Conservation (phyloP, 1,284 basidiomycete genomes). For the Puccinia sorghi region DNA sequence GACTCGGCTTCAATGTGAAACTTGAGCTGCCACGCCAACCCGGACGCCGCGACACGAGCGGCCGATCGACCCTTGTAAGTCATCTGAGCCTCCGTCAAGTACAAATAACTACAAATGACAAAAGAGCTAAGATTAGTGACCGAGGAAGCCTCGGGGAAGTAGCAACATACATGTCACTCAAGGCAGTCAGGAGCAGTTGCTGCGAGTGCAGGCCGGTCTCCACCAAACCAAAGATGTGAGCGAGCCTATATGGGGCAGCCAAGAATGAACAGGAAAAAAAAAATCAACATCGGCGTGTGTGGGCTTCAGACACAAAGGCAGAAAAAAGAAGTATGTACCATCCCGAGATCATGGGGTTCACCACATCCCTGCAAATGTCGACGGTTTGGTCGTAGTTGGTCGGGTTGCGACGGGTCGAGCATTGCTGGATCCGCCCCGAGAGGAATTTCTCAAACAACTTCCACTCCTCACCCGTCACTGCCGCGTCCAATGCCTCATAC, state of each 20-base stretch:
- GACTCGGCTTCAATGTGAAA: constrained; percentile 34
- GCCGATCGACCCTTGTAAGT: constrained; percentile 36
- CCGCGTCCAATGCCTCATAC: constrained; percentile 29
- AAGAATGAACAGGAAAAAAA: not conserved
- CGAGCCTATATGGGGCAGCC: not conserved
- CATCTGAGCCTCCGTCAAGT: constrained; percentile 34
- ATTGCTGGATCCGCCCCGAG: constrained; percentile 32
- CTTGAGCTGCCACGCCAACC: constrained; percentile 48
- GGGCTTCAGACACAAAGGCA: too few relatives aligned
- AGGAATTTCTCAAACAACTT: constrained; percentile 23
- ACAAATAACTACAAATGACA: constrained; percentile 33
- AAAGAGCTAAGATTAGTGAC: not conserved
- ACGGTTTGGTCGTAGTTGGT: constrained; percentile 27
- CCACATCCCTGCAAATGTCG: constrained; percentile 41
- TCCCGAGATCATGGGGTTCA: constrained; percentile 42
- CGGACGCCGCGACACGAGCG: constrained; percentile 38
- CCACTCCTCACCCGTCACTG: constrained; percentile 17
- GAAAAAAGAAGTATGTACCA: not conserved
- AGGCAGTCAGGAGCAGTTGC: constrained; percentile 38
- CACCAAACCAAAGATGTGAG: constrained; percentile 42
- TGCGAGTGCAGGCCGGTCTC: constrained; percentile 46
- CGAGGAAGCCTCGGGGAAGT: not conserved
- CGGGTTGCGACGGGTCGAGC: constrained; percentile 17
- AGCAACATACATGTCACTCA: constrained; percentile 43
- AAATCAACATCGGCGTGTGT: not conserved